Base-by-base conservation (phyloP, 2,329 filamentous ascomycete genomes). In the Fonsecaea erecta region DNA sequence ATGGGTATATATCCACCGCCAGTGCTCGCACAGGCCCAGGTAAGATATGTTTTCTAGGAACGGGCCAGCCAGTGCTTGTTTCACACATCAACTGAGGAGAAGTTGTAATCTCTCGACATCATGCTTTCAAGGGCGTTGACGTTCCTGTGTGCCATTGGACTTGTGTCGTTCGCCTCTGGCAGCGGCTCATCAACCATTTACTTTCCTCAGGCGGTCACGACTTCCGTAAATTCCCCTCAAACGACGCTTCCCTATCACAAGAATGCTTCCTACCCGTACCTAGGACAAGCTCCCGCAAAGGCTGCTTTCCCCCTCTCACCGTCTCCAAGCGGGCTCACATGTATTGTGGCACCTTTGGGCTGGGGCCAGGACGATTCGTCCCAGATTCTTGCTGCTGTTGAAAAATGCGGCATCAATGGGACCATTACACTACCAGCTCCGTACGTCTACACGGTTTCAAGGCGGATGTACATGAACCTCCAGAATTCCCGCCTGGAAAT, bases 201-300 rank as follows among this genome's bases (percentile, higher is more conserved):
- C 28, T 60, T 60, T 18, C 56, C 43, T 34, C 56, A 60, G 18
- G 56, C 56, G 9, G 43, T 43, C 16, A 60, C 56, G 1, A 60
- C 56, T 40, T 60, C 56, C n/a, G 43, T 60, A 21, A 52, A 18
- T 30, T 60, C 40, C 14, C 32, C 56, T 26, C 40, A 60, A 35
- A 60, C 40, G 21, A 60, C 40, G 21, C 56, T 60, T 21, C 56
- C 56, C 11, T 60, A 60, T n/a, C 56, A 60, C 56, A 60, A 60
- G 43, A 60, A 60, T 34, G 56, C 40, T 40, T 60, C 56, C 14
- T 52, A 60, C 30, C 56, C 56, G 18, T 60, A 60, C 28, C 40
- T 60, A 5, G 56, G 56, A 34, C 56, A 60, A 24, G 40, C 56
- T 30, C 56, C 56, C 16, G 5, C 26, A 9, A 8, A 34, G 28